A percentile compares a stretch with the other conserved stretches of the same genome.
Conservation (phyloP, 2,329 filamentous ascomycete genomes). For the Pestalotiopsis sp. region DNA sequence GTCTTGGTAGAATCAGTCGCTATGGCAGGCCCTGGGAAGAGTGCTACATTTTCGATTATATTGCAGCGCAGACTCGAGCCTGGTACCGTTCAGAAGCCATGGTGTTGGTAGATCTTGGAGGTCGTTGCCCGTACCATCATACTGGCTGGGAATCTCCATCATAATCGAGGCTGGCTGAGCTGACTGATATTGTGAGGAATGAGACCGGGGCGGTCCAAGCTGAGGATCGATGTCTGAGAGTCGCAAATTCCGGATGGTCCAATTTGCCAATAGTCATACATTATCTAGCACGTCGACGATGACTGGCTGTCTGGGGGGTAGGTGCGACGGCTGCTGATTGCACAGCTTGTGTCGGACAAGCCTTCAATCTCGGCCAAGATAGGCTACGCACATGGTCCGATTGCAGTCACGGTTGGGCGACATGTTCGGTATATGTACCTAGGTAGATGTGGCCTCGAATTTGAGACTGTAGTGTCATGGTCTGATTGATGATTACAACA, state of each 20-base stretch:
- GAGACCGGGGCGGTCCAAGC: not conserved
- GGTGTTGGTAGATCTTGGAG: not conserved
- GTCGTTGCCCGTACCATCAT: too few relatives aligned
- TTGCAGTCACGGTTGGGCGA: not conserved
- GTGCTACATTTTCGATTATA: not conserved
- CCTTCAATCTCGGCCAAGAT: not conserved
- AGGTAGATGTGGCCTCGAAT: not conserved
- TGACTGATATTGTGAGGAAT: not conserved
- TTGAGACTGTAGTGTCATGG: not conserved
- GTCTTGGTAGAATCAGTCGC: not conserved
- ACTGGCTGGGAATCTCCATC: too few relatives aligned
- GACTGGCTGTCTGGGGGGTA: not conserved
- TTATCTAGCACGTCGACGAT: not conserved
- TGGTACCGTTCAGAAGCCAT: not conserved
- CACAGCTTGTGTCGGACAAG: not conserved
- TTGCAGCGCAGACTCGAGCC: not conserved
- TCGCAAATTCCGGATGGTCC: not conserved
- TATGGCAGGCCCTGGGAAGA: not conserved
- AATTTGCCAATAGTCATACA: not conserved
- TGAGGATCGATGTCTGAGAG: not conserved
- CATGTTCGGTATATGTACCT: not conserved
- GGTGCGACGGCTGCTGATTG: not conserved
- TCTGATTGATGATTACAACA: too few relatives aligned
- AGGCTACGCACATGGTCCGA: not conserved
- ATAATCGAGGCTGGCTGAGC: not conserved